Percentiles rank a stretch among this genome's conserved stretches.
Evolutionary conservation across 805 yeast genomes (phyloP).

Genomic region (Metschnikowia aberdeeniae): DNA sequence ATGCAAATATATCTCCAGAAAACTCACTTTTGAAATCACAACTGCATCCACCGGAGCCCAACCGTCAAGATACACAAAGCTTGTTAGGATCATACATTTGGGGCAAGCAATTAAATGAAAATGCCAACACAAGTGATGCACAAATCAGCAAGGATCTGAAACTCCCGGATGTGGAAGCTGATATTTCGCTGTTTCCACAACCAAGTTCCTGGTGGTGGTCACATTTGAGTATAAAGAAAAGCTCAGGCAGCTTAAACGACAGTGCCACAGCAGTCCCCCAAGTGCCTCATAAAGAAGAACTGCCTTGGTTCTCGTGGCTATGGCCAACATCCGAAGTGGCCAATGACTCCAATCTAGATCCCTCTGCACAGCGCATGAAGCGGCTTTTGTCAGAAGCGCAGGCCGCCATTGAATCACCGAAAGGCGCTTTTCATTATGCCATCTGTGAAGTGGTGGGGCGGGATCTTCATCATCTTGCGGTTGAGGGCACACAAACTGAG

Average conservation of each 20-base stretch:
- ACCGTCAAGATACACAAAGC: too few species aligned
- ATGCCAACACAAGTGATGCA: not conserved
- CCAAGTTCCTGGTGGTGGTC: slow-evolving; percentile 4
- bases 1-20: not conserved
- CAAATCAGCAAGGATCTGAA: not conserved
- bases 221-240: not conserved
- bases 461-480: slow-evolving; percentile 26
- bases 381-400: slow-evolving; percentile 31
- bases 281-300: not conserved
- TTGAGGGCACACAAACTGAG: slow-evolving; percentile 31
- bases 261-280: not conserved
- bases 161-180: not conserved
- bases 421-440: slow-evolving; percentile 33
- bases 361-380: slow-evolving; percentile 10
- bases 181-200: not conserved
- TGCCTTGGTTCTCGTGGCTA: slow-evolving; percentile 7
- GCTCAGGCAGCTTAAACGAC: not conserved
- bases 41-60: too few species aligned
- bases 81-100: too few species aligned
- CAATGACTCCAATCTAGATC: slow-evolving; percentile 11
- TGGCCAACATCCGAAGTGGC: slow-evolving; percentile 12
- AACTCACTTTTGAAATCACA: not conserved
- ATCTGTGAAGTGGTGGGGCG: slow-evolving; percentile 16
- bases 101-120: too few species aligned
- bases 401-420: slow-evolving; percentile 28